Evolutionary conservation across 805 yeast species (phyloP), one percentile per base, ranked within the genome.

Genomic region (Ogataea henricii): DNA sequence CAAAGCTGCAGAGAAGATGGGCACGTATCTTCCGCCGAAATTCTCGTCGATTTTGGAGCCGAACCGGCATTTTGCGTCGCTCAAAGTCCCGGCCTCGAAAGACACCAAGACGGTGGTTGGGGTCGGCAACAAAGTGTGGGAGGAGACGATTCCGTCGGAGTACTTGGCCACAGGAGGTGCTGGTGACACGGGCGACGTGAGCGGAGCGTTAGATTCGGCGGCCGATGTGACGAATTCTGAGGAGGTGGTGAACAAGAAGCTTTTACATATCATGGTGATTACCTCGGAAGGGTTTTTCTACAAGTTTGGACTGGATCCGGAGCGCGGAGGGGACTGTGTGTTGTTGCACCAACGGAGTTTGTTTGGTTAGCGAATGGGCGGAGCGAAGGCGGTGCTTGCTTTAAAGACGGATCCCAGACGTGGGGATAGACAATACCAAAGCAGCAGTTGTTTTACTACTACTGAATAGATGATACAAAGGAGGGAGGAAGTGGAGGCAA

Each of bases 271-370:
- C 3, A 76, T 85, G 56, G 96, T 92, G 17, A 85, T 91, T 4
- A 88, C 96, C 0, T 81, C 92, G 0, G 96, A 88, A 47, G 99
- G 98, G 0, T 79, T 77, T 54, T 85, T 87, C 57, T 90, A 87
- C 64, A 89, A 85, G 40, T 92, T 88, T 66, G 89, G 90, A 0
- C 71, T 94, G 43, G 94, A 89, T 60, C 84, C 94, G 0, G 95
- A 85, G 51, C 69, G 91, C 45, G 98, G 98, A 1, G 99, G 99
- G 2, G 99, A 94, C 63, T 94, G 99, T 68, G 81, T 86, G 26
- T 68, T 89, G 45, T 71, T 89, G 39, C 81, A 83, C 51, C 96
- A 89, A 59, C 41, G 54, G 18, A 58, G 62, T 38, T 49, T 64
- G 21, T 49, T 49, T 34, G 49, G 50, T 10, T 32, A 29, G 16